Evolutionary conservation across 139 green algal genomes (phyloP).

Genomic region (Choricystis sp.): DNA sequence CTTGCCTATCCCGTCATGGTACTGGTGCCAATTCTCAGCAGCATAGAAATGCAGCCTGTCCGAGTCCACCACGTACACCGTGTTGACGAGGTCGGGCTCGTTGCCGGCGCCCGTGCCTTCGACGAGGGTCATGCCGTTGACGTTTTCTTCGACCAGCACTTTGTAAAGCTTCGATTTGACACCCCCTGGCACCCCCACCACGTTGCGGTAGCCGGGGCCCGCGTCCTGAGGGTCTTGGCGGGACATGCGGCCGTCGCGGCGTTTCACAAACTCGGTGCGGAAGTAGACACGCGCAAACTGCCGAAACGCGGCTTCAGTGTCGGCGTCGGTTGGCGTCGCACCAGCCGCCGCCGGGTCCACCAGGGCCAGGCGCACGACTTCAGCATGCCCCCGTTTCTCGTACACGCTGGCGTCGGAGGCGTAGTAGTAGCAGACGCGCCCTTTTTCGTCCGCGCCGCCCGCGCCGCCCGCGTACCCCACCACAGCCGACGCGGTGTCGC

Average conservation of each 20-base stretch:
- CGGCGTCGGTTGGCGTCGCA: neutral
- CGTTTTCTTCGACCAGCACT: conserved; percentile 51
- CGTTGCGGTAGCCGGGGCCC: conserved; percentile 55
- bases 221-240: conserved; percentile 53
- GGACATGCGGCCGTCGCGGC: conserved; percentile 23
- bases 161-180: conserved; percentile 38
- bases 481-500: too few relatives aligned
- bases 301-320: conserved; percentile 20
- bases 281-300: conserved; percentile 58
- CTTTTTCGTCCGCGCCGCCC: conserved; percentile 7
- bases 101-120: conserved; percentile 37
- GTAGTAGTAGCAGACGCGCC: conserved; percentile 63
- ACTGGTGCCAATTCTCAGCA: conserved; percentile 80
- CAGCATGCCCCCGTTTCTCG: conserved; percentile 50
- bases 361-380: conserved; percentile 46
- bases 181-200: conserved; percentile 67
- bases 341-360: neutral
- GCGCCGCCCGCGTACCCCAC: conserved; percentile 45
- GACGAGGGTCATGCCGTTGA: conserved; percentile 66
- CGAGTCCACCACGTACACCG: conserved; percentile 41
- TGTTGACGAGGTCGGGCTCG: conserved; percentile 38
- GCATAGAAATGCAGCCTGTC: conserved; percentile 50
- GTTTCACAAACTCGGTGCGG: conserved; percentile 5
- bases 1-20: conserved; percentile 47
- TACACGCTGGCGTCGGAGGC: conserved; percentile 31